Conservation (phyloP, 2,329 filamentous ascomycete species). For the Monosporascus sp. region DNA sequence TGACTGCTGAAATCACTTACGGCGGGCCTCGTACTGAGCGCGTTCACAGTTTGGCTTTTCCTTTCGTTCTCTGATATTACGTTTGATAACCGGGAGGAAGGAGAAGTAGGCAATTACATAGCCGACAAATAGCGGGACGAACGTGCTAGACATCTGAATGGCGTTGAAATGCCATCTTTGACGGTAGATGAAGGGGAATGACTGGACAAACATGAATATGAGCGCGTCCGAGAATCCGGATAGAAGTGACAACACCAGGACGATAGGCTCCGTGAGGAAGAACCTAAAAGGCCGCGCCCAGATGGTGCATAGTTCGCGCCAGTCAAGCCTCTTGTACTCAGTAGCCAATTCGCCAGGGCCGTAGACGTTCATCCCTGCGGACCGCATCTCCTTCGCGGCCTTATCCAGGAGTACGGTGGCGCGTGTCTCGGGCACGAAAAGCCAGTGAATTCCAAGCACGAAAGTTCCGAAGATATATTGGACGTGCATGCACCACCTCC, state of each 20-base stretch:
- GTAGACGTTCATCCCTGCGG: conserved; percentile 53
- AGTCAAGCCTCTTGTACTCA: conserved; percentile 46
- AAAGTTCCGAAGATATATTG: conserved; percentile 71
- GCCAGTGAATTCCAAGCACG: conserved; percentile 59
- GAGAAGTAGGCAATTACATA: conserved; percentile 58
- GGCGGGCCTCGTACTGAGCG: conserved; percentile 63
- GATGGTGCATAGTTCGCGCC: conserved; percentile 49
- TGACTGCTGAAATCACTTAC: no score
- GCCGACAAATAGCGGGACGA: conserved; percentile 62
- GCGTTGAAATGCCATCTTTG: conserved; percentile 58
- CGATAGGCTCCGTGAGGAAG: conserved; percentile 71
- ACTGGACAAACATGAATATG: conserved; percentile 75
- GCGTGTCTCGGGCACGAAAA: conserved; percentile 70
- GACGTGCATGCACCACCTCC: conserved; percentile 77
- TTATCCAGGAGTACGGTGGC: conserved; percentile 70
- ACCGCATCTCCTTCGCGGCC: conserved; percentile 66
- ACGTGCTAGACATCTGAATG: conserved; percentile 52
- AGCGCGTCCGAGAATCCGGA: conserved; percentile 69
- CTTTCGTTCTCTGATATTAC: conserved; percentile 45
- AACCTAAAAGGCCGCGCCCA: conserved; percentile 65
- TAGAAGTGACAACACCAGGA: conserved; percentile 63
- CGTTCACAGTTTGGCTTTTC: conserved; percentile 47
- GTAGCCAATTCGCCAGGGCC: conserved; percentile 64
- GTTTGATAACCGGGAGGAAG: conserved; percentile 53
- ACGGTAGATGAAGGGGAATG: conserved; percentile 60